These are phyloP conservation scores for Wickerhamiella pararugosa DNA, from an alignment of 1,139 yeast genomes.

Conservation along the genomic window DNA sequence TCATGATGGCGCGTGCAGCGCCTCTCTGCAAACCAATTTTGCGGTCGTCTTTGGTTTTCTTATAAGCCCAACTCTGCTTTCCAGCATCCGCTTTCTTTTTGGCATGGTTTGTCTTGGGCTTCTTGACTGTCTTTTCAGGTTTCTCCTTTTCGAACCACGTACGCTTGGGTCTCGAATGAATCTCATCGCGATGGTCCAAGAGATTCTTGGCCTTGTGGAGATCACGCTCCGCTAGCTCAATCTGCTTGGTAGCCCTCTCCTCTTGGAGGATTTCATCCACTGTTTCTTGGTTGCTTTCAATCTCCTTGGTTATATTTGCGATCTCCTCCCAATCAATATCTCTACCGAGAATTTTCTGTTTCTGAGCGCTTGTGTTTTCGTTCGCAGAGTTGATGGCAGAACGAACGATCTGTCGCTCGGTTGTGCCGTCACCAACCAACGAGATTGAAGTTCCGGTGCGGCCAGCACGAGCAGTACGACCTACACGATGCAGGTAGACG, in stretches of 20 bases:
- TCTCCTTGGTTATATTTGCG: conserved; percentile 45
- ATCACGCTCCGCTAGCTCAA: conserved; percentile 83
- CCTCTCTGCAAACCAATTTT: conserved; percentile 13
- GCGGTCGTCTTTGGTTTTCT: conserved; percentile 17
- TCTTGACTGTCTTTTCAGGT: conserved; percentile 36
- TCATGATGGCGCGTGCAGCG: conserved; percentile 13
- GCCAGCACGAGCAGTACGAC: conserved; percentile 99
- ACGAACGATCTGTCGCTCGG: conserved; percentile 77
- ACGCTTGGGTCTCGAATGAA: conserved; percentile 79
- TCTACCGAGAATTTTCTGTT: conserved; percentile 56
- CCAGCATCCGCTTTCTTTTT: conserved; percentile 14
- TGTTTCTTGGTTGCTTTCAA: conserved; percentile 42
- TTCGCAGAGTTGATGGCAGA: conserved; percentile 62
- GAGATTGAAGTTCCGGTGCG: conserved; percentile 87
- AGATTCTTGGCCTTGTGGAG: conserved; percentile 71
- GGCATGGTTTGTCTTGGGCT: conserved; percentile 14
- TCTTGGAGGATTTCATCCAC: conserved; percentile 71
- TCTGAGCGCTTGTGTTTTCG: conserved; percentile 27
- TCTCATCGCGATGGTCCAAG: conserved; percentile 66
- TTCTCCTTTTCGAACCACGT: conserved; percentile 86
- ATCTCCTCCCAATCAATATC: conserved; percentile 77
- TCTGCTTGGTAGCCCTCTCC: conserved; percentile 77
- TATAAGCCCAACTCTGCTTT: conserved; percentile 14
- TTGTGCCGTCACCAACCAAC: conserved; percentile 78
- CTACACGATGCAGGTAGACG: conserved; percentile 89